phyloP scores from a whole-genome alignment of 2,329 filamentous ascomycete species.

The Sporothrix inflata region DNA sequence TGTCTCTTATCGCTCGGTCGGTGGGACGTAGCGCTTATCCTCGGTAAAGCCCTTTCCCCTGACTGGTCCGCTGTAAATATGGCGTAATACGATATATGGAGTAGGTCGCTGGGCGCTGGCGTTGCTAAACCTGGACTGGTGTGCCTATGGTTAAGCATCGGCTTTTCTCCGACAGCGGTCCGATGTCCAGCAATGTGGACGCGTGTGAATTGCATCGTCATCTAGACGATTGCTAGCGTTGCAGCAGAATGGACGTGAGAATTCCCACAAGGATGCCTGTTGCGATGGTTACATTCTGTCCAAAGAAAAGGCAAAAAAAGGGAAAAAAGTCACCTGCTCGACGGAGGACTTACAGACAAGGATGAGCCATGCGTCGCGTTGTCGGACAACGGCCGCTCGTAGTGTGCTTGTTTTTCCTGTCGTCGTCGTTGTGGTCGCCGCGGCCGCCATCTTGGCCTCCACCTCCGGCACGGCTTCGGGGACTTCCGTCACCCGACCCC shows the following conservation, averaged over 20 bases:
- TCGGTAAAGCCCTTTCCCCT: too few relatives aligned
- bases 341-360: neutral
- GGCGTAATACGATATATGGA: too few relatives aligned
- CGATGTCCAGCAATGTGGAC: neutral
- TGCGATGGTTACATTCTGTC: neutral
- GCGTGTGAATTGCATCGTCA: neutral
- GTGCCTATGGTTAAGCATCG: neutral
- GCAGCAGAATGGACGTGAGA: neutral
- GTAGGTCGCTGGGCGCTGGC: neutral
- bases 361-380: neutral
- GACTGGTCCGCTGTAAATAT: too few relatives aligned
- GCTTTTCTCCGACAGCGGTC: neutral
- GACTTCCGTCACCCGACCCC: neutral
- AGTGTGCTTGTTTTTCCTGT: too few relatives aligned
- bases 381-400: neutral
- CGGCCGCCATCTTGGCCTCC: neutral
- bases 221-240: neutral
- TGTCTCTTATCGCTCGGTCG: conserved; percentile 1
- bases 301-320: neutral
- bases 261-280: neutral
- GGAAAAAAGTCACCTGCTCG: neutral
- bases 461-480: neutral
- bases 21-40: too few relatives aligned
- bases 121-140: neutral
- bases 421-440: neutral